Percentiles rank a stretch among this genome's conserved stretches.
Conservation (phyloP, 441 rosid species). For the Capsella rubella region DNA sequence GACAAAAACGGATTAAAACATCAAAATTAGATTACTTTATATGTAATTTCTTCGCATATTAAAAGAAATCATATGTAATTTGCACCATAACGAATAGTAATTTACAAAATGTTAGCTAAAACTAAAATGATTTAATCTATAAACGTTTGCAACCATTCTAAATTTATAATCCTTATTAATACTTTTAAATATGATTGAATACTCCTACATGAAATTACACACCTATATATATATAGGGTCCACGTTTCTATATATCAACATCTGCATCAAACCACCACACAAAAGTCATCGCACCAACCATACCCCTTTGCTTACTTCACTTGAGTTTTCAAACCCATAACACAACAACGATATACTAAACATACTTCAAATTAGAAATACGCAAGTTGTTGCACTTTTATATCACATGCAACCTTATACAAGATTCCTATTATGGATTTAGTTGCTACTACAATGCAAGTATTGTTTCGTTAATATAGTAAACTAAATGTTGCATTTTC, state of each 20-base stretch:
- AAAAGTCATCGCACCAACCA: conserved; percentile 41
- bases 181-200: no score
- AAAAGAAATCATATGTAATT: no score
- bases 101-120: no score
- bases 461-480: background rate
- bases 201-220: background rate
- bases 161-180: no score
- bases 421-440: background rate
- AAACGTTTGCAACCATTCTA: no score
- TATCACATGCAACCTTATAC: background rate
- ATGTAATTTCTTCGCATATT: no score
- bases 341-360: conserved; percentile 2
- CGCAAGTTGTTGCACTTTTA: background rate
- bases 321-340: conserved; percentile 33
- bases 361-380: background rate
- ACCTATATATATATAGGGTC: conserved; percentile 5
- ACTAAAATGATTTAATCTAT: no score
- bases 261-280: conserved; percentile 39
- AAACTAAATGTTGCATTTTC: background rate
- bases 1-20: no score
- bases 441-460: background rate
- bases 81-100: no score
- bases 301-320: conserved; percentile 43
- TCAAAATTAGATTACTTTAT: no score
- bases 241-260: conserved; percentile 33